Conservation (phyloP, 2,329 filamentous ascomycete genomes). For the Colletotrichum simmondsii region DNA sequence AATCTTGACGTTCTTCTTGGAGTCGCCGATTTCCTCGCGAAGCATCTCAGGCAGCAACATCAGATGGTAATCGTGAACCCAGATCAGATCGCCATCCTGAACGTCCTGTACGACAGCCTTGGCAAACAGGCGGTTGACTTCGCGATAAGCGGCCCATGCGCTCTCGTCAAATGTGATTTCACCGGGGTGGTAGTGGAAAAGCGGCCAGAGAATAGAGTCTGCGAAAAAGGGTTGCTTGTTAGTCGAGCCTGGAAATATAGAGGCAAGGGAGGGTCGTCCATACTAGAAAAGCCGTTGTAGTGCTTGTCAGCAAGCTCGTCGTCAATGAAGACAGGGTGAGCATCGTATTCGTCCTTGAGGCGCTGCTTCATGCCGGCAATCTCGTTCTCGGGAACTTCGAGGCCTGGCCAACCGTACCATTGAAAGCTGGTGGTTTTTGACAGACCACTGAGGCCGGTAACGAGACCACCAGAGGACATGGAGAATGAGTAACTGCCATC, state of each 20-base stretch:
- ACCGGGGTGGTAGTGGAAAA: constrained; percentile 98
- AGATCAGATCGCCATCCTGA: constrained; percentile 92
- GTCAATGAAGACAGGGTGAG: constrained; percentile 91
- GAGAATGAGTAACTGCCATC: constrained; percentile 93
- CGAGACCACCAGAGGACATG: constrained; percentile 96
- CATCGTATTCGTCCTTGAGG: constrained; percentile 87
- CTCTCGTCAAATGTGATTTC: constrained; percentile 98
- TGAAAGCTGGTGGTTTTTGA: constrained; percentile 94
- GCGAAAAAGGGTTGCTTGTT: neutral
- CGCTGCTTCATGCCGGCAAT: constrained; percentile 78
- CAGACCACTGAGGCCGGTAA: constrained; percentile 91
- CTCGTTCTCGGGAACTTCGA: constrained; percentile 90
- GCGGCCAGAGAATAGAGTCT: constrained; percentile 98
- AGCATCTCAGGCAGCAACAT: constrained; percentile 98
- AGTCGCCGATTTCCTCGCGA: constrained; percentile 84
- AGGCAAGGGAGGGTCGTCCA: constrained; percentile 44
- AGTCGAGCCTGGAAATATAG: constrained; percentile 21
- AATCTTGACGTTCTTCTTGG: constrained; percentile 93
- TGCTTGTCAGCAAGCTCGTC: constrained; percentile 94
- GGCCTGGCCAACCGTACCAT: constrained; percentile 98
- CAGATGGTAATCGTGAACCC: constrained; percentile 98
- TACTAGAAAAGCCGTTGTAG: constrained; percentile 98
- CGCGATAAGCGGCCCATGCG: constrained; percentile 91
- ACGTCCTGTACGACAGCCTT: constrained; percentile 88
- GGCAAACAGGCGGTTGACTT: constrained; percentile 93